phyloP scores from a whole-genome alignment of 345 rosid genomes.

The Citrus cavaleriei region DNA sequence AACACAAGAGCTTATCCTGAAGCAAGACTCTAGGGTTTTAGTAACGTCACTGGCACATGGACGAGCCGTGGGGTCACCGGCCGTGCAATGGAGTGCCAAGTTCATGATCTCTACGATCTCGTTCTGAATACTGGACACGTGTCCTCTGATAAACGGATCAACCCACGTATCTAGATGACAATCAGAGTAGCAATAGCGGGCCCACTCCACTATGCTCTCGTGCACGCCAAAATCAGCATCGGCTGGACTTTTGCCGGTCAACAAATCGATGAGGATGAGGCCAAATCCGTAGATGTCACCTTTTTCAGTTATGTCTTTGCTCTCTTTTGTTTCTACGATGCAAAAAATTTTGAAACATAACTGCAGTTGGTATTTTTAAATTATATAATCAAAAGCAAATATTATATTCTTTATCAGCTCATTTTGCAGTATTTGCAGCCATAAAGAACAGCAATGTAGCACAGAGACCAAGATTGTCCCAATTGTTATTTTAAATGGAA shows the following conservation, averaged over 20 bases:
- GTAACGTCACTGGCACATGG: slow-evolving; percentile 48
- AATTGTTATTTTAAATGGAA: background rate
- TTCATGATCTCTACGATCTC: slow-evolving; percentile 60
- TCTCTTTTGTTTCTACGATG: slow-evolving; percentile 55
- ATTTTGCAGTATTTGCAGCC: background rate
- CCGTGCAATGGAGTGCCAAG: slow-evolving; percentile 73
- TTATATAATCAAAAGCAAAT: background rate
- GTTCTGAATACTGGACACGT: slow-evolving; percentile 25
- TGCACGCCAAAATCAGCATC: slow-evolving; percentile 60
- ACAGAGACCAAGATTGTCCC: background rate
- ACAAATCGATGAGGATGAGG: slow-evolving; percentile 54
- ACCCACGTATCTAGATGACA: slow-evolving; percentile 67
- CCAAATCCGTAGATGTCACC: slow-evolving; percentile 72
- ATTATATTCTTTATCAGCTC: background rate
- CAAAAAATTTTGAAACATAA: background rate
- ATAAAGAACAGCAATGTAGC: background rate
- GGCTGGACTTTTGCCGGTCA: slow-evolving; percentile 61
- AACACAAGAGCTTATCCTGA: slow-evolving; percentile 36
- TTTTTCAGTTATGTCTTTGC: slow-evolving; percentile 46
- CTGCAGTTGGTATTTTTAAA: background rate
- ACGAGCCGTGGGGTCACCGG: slow-evolving; percentile 56
- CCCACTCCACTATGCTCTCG: slow-evolving; percentile 64
- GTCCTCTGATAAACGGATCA: slow-evolving; percentile 42
- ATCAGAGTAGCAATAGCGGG: slow-evolving; percentile 64
- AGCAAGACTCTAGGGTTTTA: slow-evolving; percentile 46